A percentile compares a stretch with the other conserved stretches of the same genome.
phyloP scores from a whole-genome alignment of 2,329 filamentous ascomycete species.

The Gaeumannomyces sp. region DNA sequence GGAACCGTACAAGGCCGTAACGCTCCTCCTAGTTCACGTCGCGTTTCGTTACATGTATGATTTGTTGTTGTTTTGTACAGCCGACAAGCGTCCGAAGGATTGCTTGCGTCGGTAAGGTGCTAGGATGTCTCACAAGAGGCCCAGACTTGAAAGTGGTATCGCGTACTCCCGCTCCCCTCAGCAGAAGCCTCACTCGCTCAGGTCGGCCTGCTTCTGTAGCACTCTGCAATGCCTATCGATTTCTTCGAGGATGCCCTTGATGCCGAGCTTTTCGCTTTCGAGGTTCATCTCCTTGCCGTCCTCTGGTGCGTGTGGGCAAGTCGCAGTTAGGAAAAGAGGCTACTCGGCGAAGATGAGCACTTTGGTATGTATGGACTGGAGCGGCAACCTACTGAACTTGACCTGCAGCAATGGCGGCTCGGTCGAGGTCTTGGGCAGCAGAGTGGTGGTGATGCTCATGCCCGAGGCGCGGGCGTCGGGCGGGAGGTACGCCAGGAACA shows the following conservation, averaged over 20 bases:
- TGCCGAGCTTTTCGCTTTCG: conserved; percentile 72
- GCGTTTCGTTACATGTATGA: conserved; percentile 1
- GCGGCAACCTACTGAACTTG: conserved; percentile 69
- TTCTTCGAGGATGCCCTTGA: conserved; percentile 82
- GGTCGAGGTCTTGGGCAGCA: conserved; percentile 64
- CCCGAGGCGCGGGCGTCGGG: conserved; percentile 65
- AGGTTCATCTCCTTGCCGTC: conserved; percentile 88
- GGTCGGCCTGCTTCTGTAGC: conserved; percentile 75
- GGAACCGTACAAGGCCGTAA: neutral
- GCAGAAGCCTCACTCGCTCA: conserved; percentile 30
- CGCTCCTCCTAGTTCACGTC: neutral
- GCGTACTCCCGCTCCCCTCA: neutral
- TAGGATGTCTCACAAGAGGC: neutral
- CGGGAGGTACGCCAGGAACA: conserved; percentile 82
- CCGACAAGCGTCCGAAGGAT: neutral
- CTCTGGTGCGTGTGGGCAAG: conserved; percentile 45
- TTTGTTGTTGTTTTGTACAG: neutral
- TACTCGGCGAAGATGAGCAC: neutral
- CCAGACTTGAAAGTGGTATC: neutral
- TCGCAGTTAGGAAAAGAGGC: conserved; percentile 7
- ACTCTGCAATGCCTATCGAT: conserved; percentile 82
- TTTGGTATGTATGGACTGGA: neutral
- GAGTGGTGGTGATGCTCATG: conserved; percentile 71
- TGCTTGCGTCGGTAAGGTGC: neutral
- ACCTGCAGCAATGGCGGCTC: conserved; percentile 65